These are phyloP conservation scores for Hymenoscyphus infarciens DNA, from an alignment of 2,329 filamentous ascomycete species.

Conservation along the genomic window DNA sequence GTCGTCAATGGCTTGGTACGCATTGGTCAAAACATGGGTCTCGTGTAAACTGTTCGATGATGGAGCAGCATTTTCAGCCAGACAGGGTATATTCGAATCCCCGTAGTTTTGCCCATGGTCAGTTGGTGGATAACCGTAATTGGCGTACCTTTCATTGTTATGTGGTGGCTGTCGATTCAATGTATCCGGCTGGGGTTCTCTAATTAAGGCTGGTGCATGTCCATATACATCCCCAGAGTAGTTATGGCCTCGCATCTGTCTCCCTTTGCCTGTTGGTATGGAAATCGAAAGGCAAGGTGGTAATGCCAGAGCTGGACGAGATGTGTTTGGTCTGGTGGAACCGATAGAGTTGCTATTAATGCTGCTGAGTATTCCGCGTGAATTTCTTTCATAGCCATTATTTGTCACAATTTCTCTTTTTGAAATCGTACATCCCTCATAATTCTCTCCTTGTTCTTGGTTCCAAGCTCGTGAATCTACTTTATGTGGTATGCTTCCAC, in stretches of 20 bases:
- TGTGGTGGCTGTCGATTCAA: background rate
- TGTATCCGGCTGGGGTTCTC: background rate
- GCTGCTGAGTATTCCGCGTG: background rate
- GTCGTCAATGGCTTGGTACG: constrained; percentile 2
- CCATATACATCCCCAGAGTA: background rate
- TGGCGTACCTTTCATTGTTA: background rate
- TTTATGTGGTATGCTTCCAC: background rate
- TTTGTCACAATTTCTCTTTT: background rate
- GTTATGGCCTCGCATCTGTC: background rate
- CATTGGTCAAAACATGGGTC: background rate
- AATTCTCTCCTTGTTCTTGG: background rate
- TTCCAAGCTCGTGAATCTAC: background rate
- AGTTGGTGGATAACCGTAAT: background rate
- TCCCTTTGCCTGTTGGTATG: background rate
- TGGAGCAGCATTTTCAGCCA: background rate
- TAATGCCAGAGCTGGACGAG: background rate
- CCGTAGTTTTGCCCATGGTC: background rate
- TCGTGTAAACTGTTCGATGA: background rate
- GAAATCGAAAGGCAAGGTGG: background rate
- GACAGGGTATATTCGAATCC: background rate
- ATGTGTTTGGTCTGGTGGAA: background rate
- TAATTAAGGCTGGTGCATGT: background rate
- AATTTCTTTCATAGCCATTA: background rate
- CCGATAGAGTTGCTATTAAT: constrained; percentile 14
- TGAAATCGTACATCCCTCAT: background rate